Evolutionary conservation across 352 stramenopile genomes (phyloP).

Genomic region (Pythium dissotocum): DNA sequence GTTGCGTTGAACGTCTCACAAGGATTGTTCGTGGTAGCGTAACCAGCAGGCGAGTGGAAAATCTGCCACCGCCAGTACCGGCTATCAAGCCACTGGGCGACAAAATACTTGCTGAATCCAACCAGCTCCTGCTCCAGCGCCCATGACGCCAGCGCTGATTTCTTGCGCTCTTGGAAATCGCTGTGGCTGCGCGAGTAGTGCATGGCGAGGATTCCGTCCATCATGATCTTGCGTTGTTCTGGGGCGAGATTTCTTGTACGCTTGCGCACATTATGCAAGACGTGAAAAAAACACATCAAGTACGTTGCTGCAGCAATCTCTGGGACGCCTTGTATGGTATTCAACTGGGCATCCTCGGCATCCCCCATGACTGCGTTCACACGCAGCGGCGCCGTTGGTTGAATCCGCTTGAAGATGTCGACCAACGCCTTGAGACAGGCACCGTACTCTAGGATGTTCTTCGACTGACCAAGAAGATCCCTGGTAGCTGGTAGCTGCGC

Average conservation of each 20-base stretch:
- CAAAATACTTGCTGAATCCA: no score
- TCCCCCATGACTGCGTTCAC: slow-evolving; percentile 14
- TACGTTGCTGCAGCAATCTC: neutral
- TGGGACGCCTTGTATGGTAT: neutral
- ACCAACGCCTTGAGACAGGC: slow-evolving; percentile 3
- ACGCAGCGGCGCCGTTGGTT: neutral
- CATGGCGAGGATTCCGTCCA: slow-evolving; percentile 6
- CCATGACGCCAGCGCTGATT: no score
- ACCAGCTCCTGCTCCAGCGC: no score
- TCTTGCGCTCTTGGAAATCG: no score
- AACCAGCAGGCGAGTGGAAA: slow-evolving; percentile 11
- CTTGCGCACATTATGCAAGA: slow-evolving; percentile 17
- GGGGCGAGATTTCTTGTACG: neutral
- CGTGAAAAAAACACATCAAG: slow-evolving; percentile 23
- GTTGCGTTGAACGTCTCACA: slow-evolving; percentile 21
- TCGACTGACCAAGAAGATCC: slow-evolving; percentile 12
- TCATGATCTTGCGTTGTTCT: neutral
- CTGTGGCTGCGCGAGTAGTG: no score
- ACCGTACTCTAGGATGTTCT: neutral
- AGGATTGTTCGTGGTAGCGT: slow-evolving; percentile 19
- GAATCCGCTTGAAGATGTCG: neutral
- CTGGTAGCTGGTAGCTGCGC: slow-evolving; percentile 2
- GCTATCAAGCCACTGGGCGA: slow-evolving; percentile 13
- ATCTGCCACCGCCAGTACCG: slow-evolving; percentile 17
- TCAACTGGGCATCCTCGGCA: slow-evolving; percentile 19